Base-by-base conservation (phyloP, 1,139 yeast species). In the Debaryomycetaceae sp. region DNA sequence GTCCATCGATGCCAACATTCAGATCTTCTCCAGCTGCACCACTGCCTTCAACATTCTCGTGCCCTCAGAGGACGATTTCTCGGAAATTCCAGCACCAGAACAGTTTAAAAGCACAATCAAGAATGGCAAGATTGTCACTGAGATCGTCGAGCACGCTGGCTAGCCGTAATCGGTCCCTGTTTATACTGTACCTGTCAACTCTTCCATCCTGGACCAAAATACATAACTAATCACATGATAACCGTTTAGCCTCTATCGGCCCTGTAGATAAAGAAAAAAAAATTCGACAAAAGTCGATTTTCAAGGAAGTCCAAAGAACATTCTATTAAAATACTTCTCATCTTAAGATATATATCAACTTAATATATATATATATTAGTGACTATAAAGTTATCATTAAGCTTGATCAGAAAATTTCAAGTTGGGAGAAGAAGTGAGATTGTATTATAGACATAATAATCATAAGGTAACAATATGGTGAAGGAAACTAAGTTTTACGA, bases 401-500 rank as follows among this genome's bases (percentile, higher is more conserved):
- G n/a, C 14, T 39, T 27, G 14, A 13, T 17, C 3, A 36, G 11
- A 11, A 17, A 3, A 3, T n/a, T 36, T 17, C 14, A n/a, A 36
- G 17, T 13, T 27, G 24, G 14, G 31, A 14, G 37, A 31, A 11
- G 22, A 8, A 34, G n/a, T 8, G 17, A 8, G 23, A n/a, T 37
- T 37, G 39, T 37, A 37, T 22, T 37, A 37, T 37, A 20, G 39
- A 14, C 20, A n/a, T 37, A 17, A n/a, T 37, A 22, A 22, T 20
- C 13, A 9, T 2, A 3, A 4, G 23, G 14, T 34, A 38, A 35
- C 37, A 40, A 35, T 11, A 91, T 93, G 98, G 97, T 86, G 51
- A 89, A 83, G 61, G 98, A 93, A 49, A 85, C 97, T 38, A 87
- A 87, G 63, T 78, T 85, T 52, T 93, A 93, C 71, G 98, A 91